Evolutionary conservation across 768 basidiomycete species (phyloP).

Genomic region (Leccinum olivaceopallidum): DNA sequence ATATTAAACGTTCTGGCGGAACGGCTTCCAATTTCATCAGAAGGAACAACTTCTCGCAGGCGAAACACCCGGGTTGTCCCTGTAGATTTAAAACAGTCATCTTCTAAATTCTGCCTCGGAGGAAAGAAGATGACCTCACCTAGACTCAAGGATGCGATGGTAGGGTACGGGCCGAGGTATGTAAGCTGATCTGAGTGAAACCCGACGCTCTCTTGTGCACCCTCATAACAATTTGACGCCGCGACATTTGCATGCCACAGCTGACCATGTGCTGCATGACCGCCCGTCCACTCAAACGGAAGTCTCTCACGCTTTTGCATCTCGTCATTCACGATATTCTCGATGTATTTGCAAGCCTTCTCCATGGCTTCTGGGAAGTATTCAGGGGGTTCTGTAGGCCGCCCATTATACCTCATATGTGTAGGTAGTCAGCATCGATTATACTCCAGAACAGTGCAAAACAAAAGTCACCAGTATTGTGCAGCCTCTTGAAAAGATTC

Average conservation of each 20-base stretch:
- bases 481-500: slow-evolving; percentile 71
- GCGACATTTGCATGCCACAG: slow-evolving; percentile 83
- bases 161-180: slow-evolving; percentile 80
- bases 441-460: not conserved
- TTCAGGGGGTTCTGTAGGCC: slow-evolving; percentile 53
- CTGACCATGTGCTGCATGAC: slow-evolving; percentile 20
- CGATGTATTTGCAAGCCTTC: slow-evolving; percentile 71
- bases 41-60: slow-evolving; percentile 74
- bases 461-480: slow-evolving; percentile 60
- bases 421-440: slow-evolving; percentile 9
- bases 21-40: slow-evolving; percentile 54
- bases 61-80: slow-evolving; percentile 72
- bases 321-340: slow-evolving; percentile 69
- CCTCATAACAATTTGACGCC: slow-evolving; percentile 82
- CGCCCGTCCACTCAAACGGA: slow-evolving; percentile 65
- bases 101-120: not conserved
- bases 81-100: slow-evolving; percentile 24
- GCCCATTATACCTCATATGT: slow-evolving; percentile 73
- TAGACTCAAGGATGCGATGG: slow-evolving; percentile 82
- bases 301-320: slow-evolving; percentile 60
- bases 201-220: slow-evolving; percentile 79
- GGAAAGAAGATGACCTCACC: slow-evolving; percentile 41
- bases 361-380: slow-evolving; percentile 72
- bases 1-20: slow-evolving; percentile 75
- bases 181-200: slow-evolving; percentile 82